Percentiles rank a stretch among this genome's conserved stretches.
Evolutionary conservation across 1,139 yeast genomes (phyloP).

Genomic region (Zygosaccharomyces sapae): DNA sequence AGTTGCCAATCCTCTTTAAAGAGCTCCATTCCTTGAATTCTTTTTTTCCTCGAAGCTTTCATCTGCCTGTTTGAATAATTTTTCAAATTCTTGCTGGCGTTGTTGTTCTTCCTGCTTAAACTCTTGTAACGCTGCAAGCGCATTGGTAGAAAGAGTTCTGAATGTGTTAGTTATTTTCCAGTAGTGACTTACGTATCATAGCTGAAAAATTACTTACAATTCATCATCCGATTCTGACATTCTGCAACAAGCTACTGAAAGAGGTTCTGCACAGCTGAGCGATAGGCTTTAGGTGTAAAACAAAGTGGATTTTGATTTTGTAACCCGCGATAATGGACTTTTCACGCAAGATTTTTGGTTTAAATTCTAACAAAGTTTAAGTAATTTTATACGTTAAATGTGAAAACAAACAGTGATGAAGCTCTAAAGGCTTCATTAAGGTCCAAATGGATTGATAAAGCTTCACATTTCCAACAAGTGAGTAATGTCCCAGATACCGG

Average conservation of each 20-base stretch:
- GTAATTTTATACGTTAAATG: too few relatives aligned
- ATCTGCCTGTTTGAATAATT: slow-evolving; percentile 58
- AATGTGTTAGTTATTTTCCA: slow-evolving; percentile 1
- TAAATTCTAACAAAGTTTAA: too few relatives aligned
- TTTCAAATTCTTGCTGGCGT: slow-evolving; percentile 55
- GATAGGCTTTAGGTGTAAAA: neutral
- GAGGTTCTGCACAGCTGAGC: neutral
- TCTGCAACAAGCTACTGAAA: neutral
- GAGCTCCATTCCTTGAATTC: slow-evolving; percentile 49
- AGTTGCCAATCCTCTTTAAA: slow-evolving; percentile 92
- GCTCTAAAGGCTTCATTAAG: neutral
- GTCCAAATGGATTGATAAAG: neutral
- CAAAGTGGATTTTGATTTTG: too few relatives aligned
- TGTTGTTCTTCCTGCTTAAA: slow-evolving; percentile 64
- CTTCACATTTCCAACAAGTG: neutral
- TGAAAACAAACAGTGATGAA: too few relatives aligned
- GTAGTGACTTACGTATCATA: neutral
- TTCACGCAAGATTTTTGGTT: too few relatives aligned
- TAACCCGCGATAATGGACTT: too few relatives aligned
- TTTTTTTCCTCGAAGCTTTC: slow-evolving; percentile 36
- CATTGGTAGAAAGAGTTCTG: slow-evolving; percentile 57
- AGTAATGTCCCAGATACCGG: slow-evolving; percentile 7
- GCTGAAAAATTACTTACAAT: slow-evolving; percentile 16
- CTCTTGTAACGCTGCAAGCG: slow-evolving; percentile 74
- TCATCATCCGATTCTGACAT: slow-evolving; percentile 26